Evolutionary conservation across 1,139 yeast genomes (phyloP), one percentile per base, ranked within the genome.

Genomic region (Diutina mesorugosa): DNA sequence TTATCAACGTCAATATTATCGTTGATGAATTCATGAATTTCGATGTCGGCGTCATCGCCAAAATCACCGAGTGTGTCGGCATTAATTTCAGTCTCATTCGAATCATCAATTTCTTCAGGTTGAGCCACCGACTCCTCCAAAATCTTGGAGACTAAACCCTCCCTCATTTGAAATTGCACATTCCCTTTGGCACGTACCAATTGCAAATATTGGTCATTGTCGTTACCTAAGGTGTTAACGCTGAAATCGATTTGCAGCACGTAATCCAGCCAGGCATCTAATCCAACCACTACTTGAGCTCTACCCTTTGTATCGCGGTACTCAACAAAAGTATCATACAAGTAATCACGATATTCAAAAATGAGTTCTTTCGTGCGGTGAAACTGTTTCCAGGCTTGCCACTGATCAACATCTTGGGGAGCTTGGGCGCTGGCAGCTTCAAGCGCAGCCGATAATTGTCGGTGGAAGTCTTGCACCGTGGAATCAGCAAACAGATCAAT

Each of bases 171-270:
- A 68, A 87, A 86, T 18, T 86, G 85, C 52, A 87, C 71, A 65
- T 90, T 91, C 21, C 96, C 95, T 67, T 84, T 81, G 14, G 95
- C 91, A 64, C 97, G 78, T 58, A 86, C 74, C 56, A 88, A 79
- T 58, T 84, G 82, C 62, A 89, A 72, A 66, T 83, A 86, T 60
- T 85, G 85, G 38, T 84, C 87, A 58, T 86, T 81, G 66, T 90
- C 97, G 59, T 82, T 78, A 45, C 81, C 71, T 58, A 90, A 68
- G 47, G 83, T 73, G 56, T 78, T 75, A 55, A 88, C 72, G 58
- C 89, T 87, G 61, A 75, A 73, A 62, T 83, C 84, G 26, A 87
- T 76, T 58, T 81, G 84, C 30, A 71, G 70, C 58, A 87, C 68
- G 61, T 83, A 80, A 2, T 69, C 67, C 58, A 78, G 74, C 70